Base-by-base conservation (phyloP, 2,329 filamentous ascomycete genomes). In the Cladosporium colombiae region DNA sequence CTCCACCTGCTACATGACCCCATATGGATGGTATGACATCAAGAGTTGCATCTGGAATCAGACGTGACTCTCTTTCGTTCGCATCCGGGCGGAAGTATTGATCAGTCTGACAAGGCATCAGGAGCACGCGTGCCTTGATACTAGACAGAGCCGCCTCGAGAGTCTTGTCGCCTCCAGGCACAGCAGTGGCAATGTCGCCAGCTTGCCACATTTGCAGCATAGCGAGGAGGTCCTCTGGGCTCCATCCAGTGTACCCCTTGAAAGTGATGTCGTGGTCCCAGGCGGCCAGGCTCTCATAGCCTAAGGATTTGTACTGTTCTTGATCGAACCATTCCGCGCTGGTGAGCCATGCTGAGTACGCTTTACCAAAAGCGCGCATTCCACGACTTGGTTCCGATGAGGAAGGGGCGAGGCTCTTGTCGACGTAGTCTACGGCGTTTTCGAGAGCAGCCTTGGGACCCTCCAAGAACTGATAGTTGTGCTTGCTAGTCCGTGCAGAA, bases 381-480 rank as follows among this genome's bases (percentile, higher is more conserved):
- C 75, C 78, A 37, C 78, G 71, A 0, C 70, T 74, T 80, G 3
- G 65, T 83, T 74, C 31, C 72, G 58, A 69, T 72, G 33, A 71
- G 78, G 72, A 71, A 79, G 71, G 3, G 74, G 18, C 53, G 68
- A 5, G 64, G 67, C 57, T 72, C 62, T 79, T 79, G 1, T 74
- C 74, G 2, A 81, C 33, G 74, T 80, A 84, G 55, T 81, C 80
- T 0, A 71, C 71, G 0, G 78, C 74, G 21, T 77, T 81, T 1
- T 82, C 70, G 11, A 86, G 75, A 0, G 84, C 84, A 0, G 77
- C 74, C 55, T 81, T 82, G 13, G 84, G 81, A 0, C 85, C 85
- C 65, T 86, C 85, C 1, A 86, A 78, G 66, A 87, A 86, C 3
- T 81, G 81, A 64, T 80, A 81, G 70, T 86, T 86, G 70, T 86